A percentile compares a stretch with the other conserved stretches of the same genome.
Evolutionary conservation across 2,329 filamentous ascomycete species (phyloP).

Genomic region (Cercospora sesami): DNA sequence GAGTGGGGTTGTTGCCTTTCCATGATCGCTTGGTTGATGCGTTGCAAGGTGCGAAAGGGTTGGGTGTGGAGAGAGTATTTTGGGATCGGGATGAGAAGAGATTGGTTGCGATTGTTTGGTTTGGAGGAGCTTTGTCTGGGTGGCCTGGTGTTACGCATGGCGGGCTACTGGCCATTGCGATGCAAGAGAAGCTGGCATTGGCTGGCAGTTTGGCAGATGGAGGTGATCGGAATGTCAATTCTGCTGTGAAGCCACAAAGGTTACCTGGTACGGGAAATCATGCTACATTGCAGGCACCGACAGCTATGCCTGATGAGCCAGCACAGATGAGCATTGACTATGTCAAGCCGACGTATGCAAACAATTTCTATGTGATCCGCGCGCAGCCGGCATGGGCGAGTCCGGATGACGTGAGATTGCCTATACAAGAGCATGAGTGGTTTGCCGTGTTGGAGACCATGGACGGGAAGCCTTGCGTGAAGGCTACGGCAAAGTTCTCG

Average conservation of each 20-base stretch:
- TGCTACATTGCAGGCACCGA: slow-evolving; percentile 32
- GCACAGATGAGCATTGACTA: slow-evolving; percentile 58
- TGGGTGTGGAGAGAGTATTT: slow-evolving; percentile 62
- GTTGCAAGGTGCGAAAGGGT: slow-evolving; percentile 43
- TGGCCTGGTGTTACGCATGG: slow-evolving; percentile 74
- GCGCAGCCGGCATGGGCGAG: slow-evolving; percentile 42
- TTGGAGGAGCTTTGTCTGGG: slow-evolving; percentile 64
- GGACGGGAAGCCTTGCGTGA: slow-evolving; percentile 57
- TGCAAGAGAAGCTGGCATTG: slow-evolving; percentile 69
- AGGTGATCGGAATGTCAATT: slow-evolving; percentile 17
- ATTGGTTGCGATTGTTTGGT: slow-evolving; percentile 64
- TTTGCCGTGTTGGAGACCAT: slow-evolving; percentile 56
- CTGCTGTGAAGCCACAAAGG: slow-evolving; percentile 35
- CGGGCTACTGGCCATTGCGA: slow-evolving; percentile 65
- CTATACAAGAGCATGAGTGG: slow-evolving; percentile 47
- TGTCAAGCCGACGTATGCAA: slow-evolving; percentile 59
- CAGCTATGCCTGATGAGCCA: slow-evolving; percentile 35
- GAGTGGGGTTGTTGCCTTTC: slow-evolving; percentile 20
- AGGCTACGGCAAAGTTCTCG: slow-evolving; percentile 46
- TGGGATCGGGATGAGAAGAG: slow-evolving; percentile 60
- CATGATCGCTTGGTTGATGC: slow-evolving; percentile 33
- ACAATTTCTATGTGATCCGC: slow-evolving; percentile 64
- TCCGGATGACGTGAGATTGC: slow-evolving; percentile 28
- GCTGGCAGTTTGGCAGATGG: slow-evolving; percentile 57
- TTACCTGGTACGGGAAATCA: slow-evolving; percentile 37